Evolutionary conservation across 73 alveolate genomes (phyloP).

Genomic region (Durusdinium trenchii): DNA sequence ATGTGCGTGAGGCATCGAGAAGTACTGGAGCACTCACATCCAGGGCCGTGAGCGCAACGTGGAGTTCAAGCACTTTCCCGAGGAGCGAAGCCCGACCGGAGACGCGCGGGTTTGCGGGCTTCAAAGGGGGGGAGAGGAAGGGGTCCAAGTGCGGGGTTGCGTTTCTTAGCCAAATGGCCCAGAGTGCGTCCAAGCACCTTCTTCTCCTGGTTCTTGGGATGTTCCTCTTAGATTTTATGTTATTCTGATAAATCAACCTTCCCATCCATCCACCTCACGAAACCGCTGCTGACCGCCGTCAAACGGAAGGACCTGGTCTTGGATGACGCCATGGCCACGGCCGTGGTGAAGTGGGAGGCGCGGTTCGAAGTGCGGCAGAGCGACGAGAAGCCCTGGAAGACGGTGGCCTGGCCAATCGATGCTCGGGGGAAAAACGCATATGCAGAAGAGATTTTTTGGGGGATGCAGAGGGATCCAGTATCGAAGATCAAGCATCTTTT

Average conservation of each 20-base stretch:
- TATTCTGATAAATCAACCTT: too few relatives aligned
- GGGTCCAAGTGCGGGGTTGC: background rate
- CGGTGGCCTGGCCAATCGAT: background rate
- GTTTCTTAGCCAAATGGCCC: background rate
- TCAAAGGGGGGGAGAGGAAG: background rate
- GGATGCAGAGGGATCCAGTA: background rate
- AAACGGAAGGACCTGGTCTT: slow-evolving; percentile 59
- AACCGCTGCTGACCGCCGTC: background rate
- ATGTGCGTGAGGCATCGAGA: slow-evolving; percentile 3
- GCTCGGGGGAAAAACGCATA: background rate
- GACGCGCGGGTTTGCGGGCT: background rate
- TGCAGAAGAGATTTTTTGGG: background rate
- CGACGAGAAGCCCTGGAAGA: slow-evolving; percentile 56
- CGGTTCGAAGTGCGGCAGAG: slow-evolving; percentile 70
- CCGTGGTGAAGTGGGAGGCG: slow-evolving; percentile 78
- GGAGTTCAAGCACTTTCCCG: slow-evolving; percentile 2
- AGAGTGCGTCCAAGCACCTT: too few relatives aligned
- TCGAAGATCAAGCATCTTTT: background rate
- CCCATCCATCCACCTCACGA: too few relatives aligned
- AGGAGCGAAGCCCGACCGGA: background rate
- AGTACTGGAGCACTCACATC: slow-evolving; percentile 62
- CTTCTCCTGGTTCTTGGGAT: too few relatives aligned
- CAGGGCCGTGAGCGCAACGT: slow-evolving; percentile 56
- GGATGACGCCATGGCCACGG: background rate
- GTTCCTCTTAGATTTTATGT: too few relatives aligned